Conservation (phyloP, 2,329 filamentous ascomycete species). For the Aspergillus felis region DNA sequence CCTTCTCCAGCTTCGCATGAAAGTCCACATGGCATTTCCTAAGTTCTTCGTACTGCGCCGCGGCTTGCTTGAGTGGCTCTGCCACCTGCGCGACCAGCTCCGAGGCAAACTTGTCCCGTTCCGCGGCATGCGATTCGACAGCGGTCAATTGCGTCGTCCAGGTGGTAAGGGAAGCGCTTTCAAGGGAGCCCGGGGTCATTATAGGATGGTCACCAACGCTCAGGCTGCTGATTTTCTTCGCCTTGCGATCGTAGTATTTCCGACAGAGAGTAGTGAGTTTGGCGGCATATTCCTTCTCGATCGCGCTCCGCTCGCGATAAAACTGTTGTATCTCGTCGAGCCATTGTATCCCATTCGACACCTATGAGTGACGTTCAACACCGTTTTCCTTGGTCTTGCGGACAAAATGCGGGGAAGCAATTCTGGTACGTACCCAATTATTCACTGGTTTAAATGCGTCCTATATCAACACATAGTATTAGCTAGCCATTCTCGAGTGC, state of each 20-base stretch:
- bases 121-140: slow-evolving; percentile 78
- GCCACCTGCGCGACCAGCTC: slow-evolving; percentile 77
- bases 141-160: slow-evolving; percentile 94
- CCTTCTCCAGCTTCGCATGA: slow-evolving; percentile 80
- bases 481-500: not conserved
- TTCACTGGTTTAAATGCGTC: slow-evolving; percentile 97
- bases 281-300: slow-evolving; percentile 94
- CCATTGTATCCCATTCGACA: slow-evolving; percentile 84
- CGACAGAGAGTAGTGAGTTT: slow-evolving; percentile 85
- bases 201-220: slow-evolving; percentile 91
- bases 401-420: slow-evolving; percentile 13
- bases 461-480: slow-evolving; percentile 43
- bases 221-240: slow-evolving; percentile 77
- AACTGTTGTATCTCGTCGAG: slow-evolving; percentile 96
- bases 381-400: slow-evolving; percentile 1
- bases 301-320: slow-evolving; percentile 87
- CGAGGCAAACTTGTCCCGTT: slow-evolving; percentile 80
- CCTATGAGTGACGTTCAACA: slow-evolving; percentile 39
- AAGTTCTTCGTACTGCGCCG: slow-evolving; percentile 77
- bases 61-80: slow-evolving; percentile 76
- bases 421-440: slow-evolving; percentile 62
- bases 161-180: slow-evolving; percentile 93
- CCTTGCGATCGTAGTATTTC: slow-evolving; percentile 97
- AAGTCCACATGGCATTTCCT: slow-evolving; percentile 89
- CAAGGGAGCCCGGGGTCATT: slow-evolving; percentile 91